Percentiles rank a stretch among this genome's conserved stretches.
Evolutionary conservation across 1,284 basidiomycete genomes (phyloP).

Genomic region (Coriolopsis trogii): DNA sequence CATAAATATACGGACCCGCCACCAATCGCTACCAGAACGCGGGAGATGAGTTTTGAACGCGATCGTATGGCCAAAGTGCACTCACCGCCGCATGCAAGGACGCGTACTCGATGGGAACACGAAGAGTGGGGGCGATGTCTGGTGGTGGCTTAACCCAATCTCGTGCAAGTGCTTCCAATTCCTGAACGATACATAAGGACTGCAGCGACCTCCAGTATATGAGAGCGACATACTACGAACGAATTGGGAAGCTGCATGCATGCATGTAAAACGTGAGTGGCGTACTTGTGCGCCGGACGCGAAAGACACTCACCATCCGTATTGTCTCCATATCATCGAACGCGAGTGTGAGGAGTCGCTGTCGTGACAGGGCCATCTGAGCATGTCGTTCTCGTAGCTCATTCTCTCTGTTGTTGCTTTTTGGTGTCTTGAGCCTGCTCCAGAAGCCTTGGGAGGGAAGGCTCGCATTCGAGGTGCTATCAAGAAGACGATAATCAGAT

Average conservation of each 20-base stretch:
- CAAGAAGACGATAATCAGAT: slow-evolving; percentile 38
- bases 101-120: slow-evolving; percentile 81
- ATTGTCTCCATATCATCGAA: slow-evolving; percentile 84
- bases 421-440: slow-evolving; percentile 64
- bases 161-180: slow-evolving; percentile 74
- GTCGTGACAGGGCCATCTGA: slow-evolving; percentile 66
- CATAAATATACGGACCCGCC: slow-evolving; percentile 77
- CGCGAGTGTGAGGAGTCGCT: slow-evolving; percentile 77
- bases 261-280: slow-evolving; percentile 5
- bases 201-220: no score
- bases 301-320: slow-evolving; percentile 51
- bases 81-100: slow-evolving; percentile 78
- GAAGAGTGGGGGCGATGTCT: slow-evolving; percentile 68
- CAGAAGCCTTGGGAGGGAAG: slow-evolving; percentile 60
- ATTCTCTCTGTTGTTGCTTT: slow-evolving; percentile 55
- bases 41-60: slow-evolving; percentile 17
- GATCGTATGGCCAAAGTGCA: background rate
- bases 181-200: slow-evolving; percentile 43
- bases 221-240: slow-evolving; percentile 49
- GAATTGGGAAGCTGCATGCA: slow-evolving; percentile 59
- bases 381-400: slow-evolving; percentile 50
- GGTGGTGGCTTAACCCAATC: slow-evolving; percentile 84
- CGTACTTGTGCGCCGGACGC: background rate
- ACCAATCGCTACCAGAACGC: slow-evolving; percentile 69
- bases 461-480: slow-evolving; percentile 67